phyloP scores from a whole-genome alignment of 352 stramenopile species.

The Phytophthora idaei region DNA sequence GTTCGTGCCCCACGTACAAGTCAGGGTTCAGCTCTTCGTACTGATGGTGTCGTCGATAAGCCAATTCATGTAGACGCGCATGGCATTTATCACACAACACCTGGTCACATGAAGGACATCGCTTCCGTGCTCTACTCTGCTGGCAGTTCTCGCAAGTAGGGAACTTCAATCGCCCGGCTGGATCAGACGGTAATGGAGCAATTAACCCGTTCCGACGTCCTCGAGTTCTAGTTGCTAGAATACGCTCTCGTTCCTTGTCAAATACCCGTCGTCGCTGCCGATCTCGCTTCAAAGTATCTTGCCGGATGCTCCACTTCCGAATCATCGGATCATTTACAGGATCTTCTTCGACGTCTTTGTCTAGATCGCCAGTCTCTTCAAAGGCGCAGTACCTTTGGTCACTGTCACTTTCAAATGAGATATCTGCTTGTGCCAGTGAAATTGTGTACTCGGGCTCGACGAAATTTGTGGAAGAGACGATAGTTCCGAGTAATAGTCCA shows the following conservation, averaged over 20 bases:
- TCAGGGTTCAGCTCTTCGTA: constrained; percentile 51
- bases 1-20: constrained; percentile 34
- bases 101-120: constrained; percentile 60
- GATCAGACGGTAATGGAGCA: constrained; percentile 48
- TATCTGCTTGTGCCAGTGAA: constrained; percentile 19
- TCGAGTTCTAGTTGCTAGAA: constrained; percentile 39
- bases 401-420: constrained; percentile 13
- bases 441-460: constrained; percentile 21
- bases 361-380: constrained; percentile 4
- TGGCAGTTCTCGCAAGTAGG: constrained; percentile 64
- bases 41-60: constrained; percentile 51
- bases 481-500: constrained; percentile 15
- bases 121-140: constrained; percentile 45
- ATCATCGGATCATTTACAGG: constrained; percentile 20
- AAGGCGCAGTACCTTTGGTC: constrained; percentile 1
- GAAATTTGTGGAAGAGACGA: neutral
- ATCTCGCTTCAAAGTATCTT: constrained; percentile 43
- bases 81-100: constrained; percentile 69
- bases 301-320: constrained; percentile 44
- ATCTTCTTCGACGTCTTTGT: constrained; percentile 5
- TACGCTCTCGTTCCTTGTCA: constrained; percentile 47
- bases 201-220: constrained; percentile 64
- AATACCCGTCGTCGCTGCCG: constrained; percentile 33
- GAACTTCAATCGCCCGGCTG: constrained; percentile 43
- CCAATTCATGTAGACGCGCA: constrained; percentile 58